phyloP scores from a whole-genome alignment of 805 yeast species.

The Saccharomycopsis malanga region DNA sequence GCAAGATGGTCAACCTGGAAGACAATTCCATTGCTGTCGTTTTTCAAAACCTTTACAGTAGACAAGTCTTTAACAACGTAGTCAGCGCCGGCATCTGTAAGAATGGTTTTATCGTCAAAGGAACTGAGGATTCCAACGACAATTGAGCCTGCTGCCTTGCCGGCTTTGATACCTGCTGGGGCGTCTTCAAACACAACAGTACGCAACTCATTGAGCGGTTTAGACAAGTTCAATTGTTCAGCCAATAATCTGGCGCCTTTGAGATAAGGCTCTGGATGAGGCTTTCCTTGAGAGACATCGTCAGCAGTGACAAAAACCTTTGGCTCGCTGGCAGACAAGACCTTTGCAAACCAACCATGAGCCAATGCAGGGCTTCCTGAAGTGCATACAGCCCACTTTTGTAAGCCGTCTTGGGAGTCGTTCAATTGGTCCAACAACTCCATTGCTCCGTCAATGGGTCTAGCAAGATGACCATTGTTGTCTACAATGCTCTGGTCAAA shows the following conservation, averaged over 20 bases:
- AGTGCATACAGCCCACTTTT: slow-evolving; percentile 83
- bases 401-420: slow-evolving; percentile 35
- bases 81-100: slow-evolving; percentile 72
- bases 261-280: slow-evolving; percentile 78
- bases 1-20: slow-evolving; percentile 10
- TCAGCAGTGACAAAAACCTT: slow-evolving; percentile 77
- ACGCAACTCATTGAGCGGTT: slow-evolving; percentile 33
- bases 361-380: slow-evolving; percentile 77
- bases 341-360: slow-evolving; percentile 59
- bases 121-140: slow-evolving; percentile 81
- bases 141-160: slow-evolving; percentile 75
- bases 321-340: slow-evolving; percentile 56
- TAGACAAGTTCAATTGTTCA: slow-evolving; percentile 31
- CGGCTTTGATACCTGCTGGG: slow-evolving; percentile 81
- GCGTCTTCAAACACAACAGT: slow-evolving; percentile 81
- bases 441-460: slow-evolving; percentile 70
- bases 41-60: slow-evolving; percentile 51
- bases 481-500: slow-evolving; percentile 67
- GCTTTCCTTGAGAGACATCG: slow-evolving; percentile 74
- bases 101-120: slow-evolving; percentile 53
- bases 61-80: slow-evolving; percentile 71
- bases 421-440: slow-evolving; percentile 41
- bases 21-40: slow-evolving; percentile 33
- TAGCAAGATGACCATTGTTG: slow-evolving; percentile 65
- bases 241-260: slow-evolving; percentile 37